Conservation (phyloP, 1,284 basidiomycete genomes). For the Boletus subluridellus region DNA sequence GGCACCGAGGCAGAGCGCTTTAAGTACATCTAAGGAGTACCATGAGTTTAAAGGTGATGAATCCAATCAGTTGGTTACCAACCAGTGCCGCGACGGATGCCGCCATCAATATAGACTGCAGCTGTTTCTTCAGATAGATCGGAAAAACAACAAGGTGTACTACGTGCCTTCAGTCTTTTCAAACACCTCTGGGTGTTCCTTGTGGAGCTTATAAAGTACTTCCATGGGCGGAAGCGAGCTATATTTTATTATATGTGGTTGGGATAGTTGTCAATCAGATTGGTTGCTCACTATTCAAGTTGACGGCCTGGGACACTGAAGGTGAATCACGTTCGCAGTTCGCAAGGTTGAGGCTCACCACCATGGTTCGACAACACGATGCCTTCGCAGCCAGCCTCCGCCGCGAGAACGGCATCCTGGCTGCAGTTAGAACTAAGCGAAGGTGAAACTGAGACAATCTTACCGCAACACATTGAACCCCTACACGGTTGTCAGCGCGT, state of each 20-base stretch:
- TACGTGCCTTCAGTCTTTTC: slow-evolving; percentile 59
- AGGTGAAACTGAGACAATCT: not conserved
- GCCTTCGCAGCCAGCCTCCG: slow-evolving; percentile 82
- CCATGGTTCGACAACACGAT: slow-evolving; percentile 92
- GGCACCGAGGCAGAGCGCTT: slow-evolving; percentile 89
- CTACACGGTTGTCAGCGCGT: slow-evolving; percentile 33
- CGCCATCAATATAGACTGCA: slow-evolving; percentile 86
- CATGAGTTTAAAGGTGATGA: slow-evolving; percentile 1
- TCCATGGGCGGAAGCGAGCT: slow-evolving; percentile 72
- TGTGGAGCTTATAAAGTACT: slow-evolving; percentile 69
- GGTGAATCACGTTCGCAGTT: slow-evolving; percentile 3
- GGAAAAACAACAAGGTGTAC: not conserved
- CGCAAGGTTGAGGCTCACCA: slow-evolving; percentile 46
- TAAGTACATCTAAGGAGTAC: slow-evolving; percentile 65
- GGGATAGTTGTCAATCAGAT: not conserved
- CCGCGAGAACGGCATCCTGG: slow-evolving; percentile 81
- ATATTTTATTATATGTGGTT: slow-evolving; percentile 4
- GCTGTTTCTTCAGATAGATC: not conserved
- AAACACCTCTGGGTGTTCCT: slow-evolving; percentile 74
- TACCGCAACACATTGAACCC: slow-evolving; percentile 75
- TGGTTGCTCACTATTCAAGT: slow-evolving; percentile 63
- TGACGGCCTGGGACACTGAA: slow-evolving; percentile 58
- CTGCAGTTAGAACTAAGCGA: slow-evolving; percentile 9
- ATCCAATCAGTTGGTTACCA: slow-evolving; percentile 12
- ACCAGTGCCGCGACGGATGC: slow-evolving; percentile 80